Percentiles rank a stretch among this genome's conserved stretches.
phyloP scores from a whole-genome alignment of 208 protist species.

The Naegleria fowleri region DNA sequence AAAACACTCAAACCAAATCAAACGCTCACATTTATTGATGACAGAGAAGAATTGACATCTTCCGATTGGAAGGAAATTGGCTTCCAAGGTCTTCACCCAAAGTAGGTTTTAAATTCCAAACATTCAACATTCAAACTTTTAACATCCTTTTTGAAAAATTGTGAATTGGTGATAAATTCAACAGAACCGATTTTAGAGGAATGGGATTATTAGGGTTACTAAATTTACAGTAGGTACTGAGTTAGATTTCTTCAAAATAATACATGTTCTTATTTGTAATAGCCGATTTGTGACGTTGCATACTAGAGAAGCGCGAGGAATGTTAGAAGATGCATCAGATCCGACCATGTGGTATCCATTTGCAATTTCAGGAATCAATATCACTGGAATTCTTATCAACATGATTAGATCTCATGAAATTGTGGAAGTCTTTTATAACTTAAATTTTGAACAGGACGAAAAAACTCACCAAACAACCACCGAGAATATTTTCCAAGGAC shows the following conservation, averaged over 20 bases:
- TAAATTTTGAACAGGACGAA: not conserved
- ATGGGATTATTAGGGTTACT: conserved; percentile 1
- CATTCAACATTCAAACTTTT: too few relatives aligned
- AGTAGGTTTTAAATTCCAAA: not conserved
- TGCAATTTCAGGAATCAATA: not conserved
- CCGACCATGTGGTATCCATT: not conserved
- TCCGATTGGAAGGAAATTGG: not conserved
- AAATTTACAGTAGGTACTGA: not conserved
- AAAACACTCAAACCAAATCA: not conserved
- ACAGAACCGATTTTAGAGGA: conserved; percentile 24
- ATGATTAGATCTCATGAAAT: not conserved
- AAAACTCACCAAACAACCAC: not conserved
- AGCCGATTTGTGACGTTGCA: not conserved
- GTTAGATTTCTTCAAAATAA: not conserved
- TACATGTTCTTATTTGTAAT: too few relatives aligned
- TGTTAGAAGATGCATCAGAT: not conserved
- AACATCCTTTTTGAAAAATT: too few relatives aligned
- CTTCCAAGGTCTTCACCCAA: not conserved
- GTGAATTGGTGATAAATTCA: not conserved
- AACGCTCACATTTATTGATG: not conserved
- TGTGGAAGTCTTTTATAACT: not conserved
- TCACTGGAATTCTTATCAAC: not conserved
- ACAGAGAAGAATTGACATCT: not conserved
- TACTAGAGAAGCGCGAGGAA: not conserved
- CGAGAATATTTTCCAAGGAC: not conserved